phyloP scores from a whole-genome alignment of 2,329 filamentous ascomycete genomes.

The Penicillium fuscoglaucum region DNA sequence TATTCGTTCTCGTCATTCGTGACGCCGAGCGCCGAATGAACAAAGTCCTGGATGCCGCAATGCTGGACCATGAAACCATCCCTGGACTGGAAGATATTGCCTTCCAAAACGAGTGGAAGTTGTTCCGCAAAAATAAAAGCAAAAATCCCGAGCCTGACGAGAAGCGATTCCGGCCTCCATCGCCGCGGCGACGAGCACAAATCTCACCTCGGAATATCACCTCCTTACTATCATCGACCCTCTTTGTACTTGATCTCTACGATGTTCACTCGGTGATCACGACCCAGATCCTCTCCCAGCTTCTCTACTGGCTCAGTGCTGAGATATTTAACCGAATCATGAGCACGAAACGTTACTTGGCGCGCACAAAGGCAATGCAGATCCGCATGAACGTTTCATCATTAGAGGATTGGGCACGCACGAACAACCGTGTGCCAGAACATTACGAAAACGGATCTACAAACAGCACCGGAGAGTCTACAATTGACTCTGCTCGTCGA shows the following conservation, averaged over 20 bases:
- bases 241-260: constrained; percentile 98
- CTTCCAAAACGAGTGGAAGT: constrained; percentile 98
- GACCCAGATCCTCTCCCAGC: constrained; percentile 84
- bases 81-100: constrained; percentile 95
- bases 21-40: constrained; percentile 95
- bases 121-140: constrained; percentile 89
- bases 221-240: constrained; percentile 87
- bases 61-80: constrained; percentile 97
- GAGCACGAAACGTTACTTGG: constrained; percentile 91
- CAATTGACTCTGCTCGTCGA: constrained; percentile 76
- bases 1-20: constrained; percentile 94
- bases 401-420: constrained; percentile 91
- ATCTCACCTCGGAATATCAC: constrained; percentile 93
- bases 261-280: constrained; percentile 97
- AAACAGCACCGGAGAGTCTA: constrained; percentile 79
- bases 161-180: constrained; percentile 87
- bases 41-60: constrained; percentile 87
- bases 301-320: constrained; percentile 93
- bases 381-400: constrained; percentile 98
- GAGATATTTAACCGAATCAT: constrained; percentile 98
- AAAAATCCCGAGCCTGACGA: constrained; percentile 83
- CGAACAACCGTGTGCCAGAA: constrained; percentile 90
- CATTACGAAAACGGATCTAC: constrained; percentile 93
- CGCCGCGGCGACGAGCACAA: constrained; percentile 88
- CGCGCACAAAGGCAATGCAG: constrained; percentile 97